Base-by-base conservation (phyloP, 2,329 filamentous ascomycete species). In the Epichloe gansuensis region DNA sequence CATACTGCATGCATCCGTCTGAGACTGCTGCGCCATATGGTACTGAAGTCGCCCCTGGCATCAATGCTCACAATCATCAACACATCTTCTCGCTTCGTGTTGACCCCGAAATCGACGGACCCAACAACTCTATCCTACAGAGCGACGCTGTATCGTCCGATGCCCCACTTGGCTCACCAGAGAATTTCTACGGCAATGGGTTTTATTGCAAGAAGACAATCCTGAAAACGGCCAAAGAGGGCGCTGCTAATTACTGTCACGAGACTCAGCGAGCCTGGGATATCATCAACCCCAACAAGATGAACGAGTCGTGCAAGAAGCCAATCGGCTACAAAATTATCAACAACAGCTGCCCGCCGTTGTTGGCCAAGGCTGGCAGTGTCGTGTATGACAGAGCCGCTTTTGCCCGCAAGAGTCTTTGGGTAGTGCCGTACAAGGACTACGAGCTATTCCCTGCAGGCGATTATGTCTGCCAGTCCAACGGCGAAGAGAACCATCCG, bases 161-260 rank as follows among this genome's bases (percentile, higher is more conserved):
- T 0, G 83, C 78, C 9, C 77, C 80, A 43, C 76, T 85, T 0
- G 85, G 85, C 11, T 83, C 79, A 48, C 68, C 72, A 8, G 82
- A 86, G 65, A 89, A 90, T 67, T 80, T 75, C 52, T 84, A 86
- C 64, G 85, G 86, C 56, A 89, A 89, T 62, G 85, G 83, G 5
- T 89, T 88, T 67, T 88, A 62, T 54, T 60, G 56, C 56, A 60
- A 58, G 47, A 62, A 61, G 59, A 64, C 62, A 28, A 53, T 57
- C 15, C 57, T 64, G 12, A 55, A 54, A 1, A 63, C 58, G 9
- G 53, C 61, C 31, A 55, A 51, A 21, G 54, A 63, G 47, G 60
- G 54, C 13, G 59, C 58, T 8, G 57, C 56, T 21, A 47, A 55
- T 41, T 64, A 65, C 55, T 55, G 57, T 48, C 59, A 59, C 54